Evolutionary conservation across 2,329 filamentous ascomycete genomes (phyloP).

Genomic region (Colletotrichum cuscutae): DNA sequence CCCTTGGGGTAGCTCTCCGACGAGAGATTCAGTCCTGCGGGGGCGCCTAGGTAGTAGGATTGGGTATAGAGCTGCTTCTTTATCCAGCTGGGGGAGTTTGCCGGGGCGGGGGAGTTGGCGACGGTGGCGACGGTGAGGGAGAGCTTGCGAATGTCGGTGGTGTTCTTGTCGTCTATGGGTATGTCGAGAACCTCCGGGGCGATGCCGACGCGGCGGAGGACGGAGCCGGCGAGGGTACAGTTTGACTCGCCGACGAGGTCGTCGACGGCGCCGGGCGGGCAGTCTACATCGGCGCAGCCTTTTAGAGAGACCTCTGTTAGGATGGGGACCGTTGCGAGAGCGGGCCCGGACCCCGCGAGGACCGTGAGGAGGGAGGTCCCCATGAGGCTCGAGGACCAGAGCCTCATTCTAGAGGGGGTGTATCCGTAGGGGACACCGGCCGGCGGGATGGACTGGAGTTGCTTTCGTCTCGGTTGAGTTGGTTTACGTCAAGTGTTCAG

Average conservation of each 20-base stretch:
- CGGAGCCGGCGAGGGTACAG: constrained; percentile 32
- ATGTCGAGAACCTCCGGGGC: constrained; percentile 33
- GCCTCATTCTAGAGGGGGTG: constrained; percentile 16
- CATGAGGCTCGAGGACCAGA: constrained; percentile 20
- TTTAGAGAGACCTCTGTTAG: constrained; percentile 29
- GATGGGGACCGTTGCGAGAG: constrained; percentile 33
- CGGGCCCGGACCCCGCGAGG: constrained; percentile 30
- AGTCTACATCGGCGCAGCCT: constrained; percentile 29
- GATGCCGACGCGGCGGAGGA: constrained; percentile 33
- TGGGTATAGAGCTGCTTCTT: constrained; percentile 34
- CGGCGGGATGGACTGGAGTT: neutral
- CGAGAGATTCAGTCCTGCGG: constrained; percentile 19
- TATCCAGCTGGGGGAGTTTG: constrained; percentile 11
- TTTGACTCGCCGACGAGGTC: constrained; percentile 33
- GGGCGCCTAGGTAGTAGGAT: constrained; percentile 33
- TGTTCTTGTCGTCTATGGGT: constrained; percentile 30
- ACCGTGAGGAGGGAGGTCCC: constrained; percentile 32
- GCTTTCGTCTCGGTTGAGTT: neutral
- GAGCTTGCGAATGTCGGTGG: constrained; percentile 29
- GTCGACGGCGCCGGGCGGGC: constrained; percentile 22
- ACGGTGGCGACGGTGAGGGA: constrained; percentile 29
- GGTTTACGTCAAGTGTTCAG: neutral
- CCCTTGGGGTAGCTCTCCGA: constrained; percentile 24
- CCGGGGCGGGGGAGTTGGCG: neutral
- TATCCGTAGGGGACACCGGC: neutral